Conservation (phyloP, 257 asterid genomes). For the Ilex aquifolium region DNA sequence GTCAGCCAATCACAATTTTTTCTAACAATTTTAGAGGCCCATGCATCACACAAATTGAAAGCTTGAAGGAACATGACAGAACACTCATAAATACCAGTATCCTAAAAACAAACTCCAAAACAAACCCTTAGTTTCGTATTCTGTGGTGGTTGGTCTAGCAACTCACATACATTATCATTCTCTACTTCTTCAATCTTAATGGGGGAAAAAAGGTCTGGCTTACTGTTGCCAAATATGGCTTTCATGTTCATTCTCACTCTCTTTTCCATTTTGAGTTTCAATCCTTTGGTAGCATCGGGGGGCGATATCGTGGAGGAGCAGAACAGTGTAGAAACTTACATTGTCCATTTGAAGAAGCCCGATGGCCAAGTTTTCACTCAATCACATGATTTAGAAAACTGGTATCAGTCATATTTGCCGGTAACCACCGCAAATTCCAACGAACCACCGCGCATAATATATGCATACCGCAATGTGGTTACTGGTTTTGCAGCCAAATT, state of each 20-base stretch:
- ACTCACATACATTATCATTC: too few relatives aligned
- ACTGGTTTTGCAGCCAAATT: constrained; percentile 44
- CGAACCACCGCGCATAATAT: constrained; percentile 13
- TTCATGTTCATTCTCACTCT: constrained; percentile 9
- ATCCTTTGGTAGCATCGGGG: constrained; percentile 1
- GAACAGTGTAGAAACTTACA: constrained; percentile 21
- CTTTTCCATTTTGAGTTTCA: constrained; percentile 9
- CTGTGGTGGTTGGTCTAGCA: too few relatives aligned
- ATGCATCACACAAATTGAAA: too few relatives aligned
- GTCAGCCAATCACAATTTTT: too few relatives aligned
- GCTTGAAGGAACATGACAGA: too few relatives aligned
- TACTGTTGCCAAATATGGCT: constrained; percentile 5
- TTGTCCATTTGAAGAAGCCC: constrained; percentile 34
- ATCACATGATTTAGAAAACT: constrained; percentile 16
- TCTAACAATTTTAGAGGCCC: too few relatives aligned
- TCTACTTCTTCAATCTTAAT: too few relatives aligned
- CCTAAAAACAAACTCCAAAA: too few relatives aligned
- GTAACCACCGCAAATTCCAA: constrained; percentile 4
- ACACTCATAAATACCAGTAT: too few relatives aligned
- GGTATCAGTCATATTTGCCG: constrained; percentile 34
- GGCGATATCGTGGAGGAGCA: background rate
- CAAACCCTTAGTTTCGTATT: too few relatives aligned
- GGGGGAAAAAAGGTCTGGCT: too few relatives aligned
- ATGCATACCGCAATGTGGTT: constrained; percentile 34
- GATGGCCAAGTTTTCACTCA: constrained; percentile 4